These are phyloP conservation scores for Brassica juncea DNA, from an alignment of 345 rosid species.

Conservation along the genomic window DNA sequence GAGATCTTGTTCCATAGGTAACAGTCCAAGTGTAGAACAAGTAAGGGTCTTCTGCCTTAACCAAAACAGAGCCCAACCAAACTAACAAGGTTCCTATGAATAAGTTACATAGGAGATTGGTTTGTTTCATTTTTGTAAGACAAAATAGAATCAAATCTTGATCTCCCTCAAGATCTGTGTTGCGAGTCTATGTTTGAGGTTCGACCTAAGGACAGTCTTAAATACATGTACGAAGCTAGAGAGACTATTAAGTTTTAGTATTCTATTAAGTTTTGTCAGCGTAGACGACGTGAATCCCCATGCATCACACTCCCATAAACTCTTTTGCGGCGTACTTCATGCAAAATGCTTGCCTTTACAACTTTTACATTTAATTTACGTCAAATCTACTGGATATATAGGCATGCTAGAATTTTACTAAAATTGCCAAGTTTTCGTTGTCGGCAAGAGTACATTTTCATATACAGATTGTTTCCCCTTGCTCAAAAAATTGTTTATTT, in stretches of 20 bases:
- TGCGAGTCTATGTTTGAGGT: slow-evolving; percentile 20
- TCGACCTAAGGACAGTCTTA: slow-evolving; percentile 25
- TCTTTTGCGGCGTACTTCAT: slow-evolving; percentile 60
- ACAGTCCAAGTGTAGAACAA: slow-evolving; percentile 63
- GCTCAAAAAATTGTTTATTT: neutral
- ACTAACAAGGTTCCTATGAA: slow-evolving; percentile 42
- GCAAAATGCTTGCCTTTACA: slow-evolving; percentile 31
- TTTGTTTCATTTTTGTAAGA: slow-evolving; percentile 37
- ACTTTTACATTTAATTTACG: slow-evolving; percentile 1
- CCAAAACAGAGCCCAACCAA: slow-evolving; percentile 35
- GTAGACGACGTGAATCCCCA: slow-evolving; percentile 29
- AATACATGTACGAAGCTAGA: slow-evolving; percentile 18
- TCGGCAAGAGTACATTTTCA: neutral
- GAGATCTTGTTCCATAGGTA: slow-evolving; percentile 62
- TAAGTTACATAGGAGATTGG: slow-evolving; percentile 35
- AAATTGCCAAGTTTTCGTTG: slow-evolving; percentile 3
- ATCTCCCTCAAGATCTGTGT: slow-evolving; percentile 5
- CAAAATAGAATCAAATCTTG: neutral
- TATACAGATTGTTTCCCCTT: neutral
- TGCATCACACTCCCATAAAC: slow-evolving; percentile 31
- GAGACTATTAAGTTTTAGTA: neutral
- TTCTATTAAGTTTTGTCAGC: slow-evolving; percentile 22
- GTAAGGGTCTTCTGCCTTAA: slow-evolving; percentile 62
- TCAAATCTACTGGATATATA: neutral
- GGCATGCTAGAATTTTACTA: neutral